Conservation (phyloP, 1,139 yeast species). For the Nakaseomyces kungkrabaensis region DNA sequence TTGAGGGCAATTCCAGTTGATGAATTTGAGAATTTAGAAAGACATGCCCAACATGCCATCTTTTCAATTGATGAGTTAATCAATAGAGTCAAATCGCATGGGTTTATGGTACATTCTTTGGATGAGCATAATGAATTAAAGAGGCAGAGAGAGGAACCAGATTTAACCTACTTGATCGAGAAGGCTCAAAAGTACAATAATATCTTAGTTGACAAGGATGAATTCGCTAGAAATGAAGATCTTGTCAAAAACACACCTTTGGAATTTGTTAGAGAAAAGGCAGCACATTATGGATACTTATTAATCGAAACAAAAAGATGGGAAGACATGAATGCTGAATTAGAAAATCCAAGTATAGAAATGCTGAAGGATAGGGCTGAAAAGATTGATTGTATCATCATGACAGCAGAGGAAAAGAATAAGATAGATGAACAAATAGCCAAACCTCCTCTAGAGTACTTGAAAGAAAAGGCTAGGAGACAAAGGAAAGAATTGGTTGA, state of each 20-base stretch:
- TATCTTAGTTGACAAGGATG: background rate
- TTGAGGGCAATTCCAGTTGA: constrained; percentile 9
- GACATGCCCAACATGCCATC: constrained; percentile 6
- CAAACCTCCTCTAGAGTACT: constrained; percentile 10
- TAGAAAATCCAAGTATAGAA: constrained; percentile 15
- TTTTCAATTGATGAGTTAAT: constrained; percentile 1
- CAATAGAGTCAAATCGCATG: constrained; percentile 1
- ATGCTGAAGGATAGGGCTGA: constrained; percentile 1
- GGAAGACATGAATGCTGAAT: constrained; percentile 14
- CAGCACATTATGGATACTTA: background rate
- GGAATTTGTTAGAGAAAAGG: constrained; percentile 1
- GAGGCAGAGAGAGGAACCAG: constrained; percentile 4
- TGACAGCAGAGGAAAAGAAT: constrained; percentile 4
- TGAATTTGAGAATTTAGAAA: constrained; percentile 22
- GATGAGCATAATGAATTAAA: constrained; percentile 1
- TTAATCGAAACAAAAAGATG: constrained; percentile 3
- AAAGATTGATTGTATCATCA: constrained; percentile 3
- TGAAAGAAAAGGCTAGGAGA: constrained; percentile 6
- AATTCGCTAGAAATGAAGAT: background rate
- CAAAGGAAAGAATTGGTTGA: constrained; percentile 2
- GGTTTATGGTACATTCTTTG: background rate
- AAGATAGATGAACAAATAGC: constrained; percentile 2
- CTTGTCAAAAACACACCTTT: background rate
- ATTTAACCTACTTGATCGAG: constrained; percentile 6
- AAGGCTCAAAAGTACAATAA: constrained; percentile 18